Percentiles rank a stretch among this genome's conserved stretches.
Evolutionary conservation across 768 basidiomycete species (phyloP).

Genomic region (Tricholoma flavovirens): DNA sequence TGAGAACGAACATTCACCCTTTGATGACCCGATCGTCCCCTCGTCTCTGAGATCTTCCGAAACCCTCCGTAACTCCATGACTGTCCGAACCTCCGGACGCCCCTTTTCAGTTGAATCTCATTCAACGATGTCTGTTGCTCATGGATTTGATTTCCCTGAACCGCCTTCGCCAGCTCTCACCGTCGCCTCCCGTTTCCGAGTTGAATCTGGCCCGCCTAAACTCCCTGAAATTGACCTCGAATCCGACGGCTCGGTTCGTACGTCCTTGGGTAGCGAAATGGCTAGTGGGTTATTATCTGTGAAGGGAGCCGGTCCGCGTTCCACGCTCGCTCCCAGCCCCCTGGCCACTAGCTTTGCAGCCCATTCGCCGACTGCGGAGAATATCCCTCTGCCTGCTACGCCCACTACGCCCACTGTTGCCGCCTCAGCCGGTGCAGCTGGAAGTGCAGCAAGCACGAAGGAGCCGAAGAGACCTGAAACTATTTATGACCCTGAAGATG

Average conservation of each 20-base stretch:
- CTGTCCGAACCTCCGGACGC: conserved; percentile 2
- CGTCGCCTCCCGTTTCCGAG: conserved; percentile 31
- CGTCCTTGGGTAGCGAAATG: conserved; percentile 9
- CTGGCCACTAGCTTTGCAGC: conserved; percentile 25
- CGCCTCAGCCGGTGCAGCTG: conserved; percentile 9
- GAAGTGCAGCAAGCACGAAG: background rate
- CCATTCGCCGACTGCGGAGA: conserved; percentile 6
- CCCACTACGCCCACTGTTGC: conserved; percentile 4
- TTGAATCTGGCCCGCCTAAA: conserved; percentile 45
- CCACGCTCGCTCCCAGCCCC: conserved; percentile 36
- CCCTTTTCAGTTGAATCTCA: conserved; percentile 1
- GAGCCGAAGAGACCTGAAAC: conserved; percentile 16
- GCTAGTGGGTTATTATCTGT: conserved; percentile 5
- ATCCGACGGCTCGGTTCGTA: conserved; percentile 24
- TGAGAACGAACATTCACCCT: conserved; percentile 18
- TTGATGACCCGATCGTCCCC: conserved; percentile 24
- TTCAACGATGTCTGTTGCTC: conserved; percentile 12
- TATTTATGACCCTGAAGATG: conserved; percentile 49
- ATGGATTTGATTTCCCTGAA: conserved; percentile 31
- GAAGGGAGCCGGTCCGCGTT: conserved; percentile 10
- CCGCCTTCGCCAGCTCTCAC: conserved; percentile 31
- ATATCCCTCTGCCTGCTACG: conserved; percentile 5
- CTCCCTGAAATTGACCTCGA: conserved; percentile 48
- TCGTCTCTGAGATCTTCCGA: conserved; percentile 7
- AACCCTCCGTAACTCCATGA: background rate